Base-by-base conservation (phyloP, 2,329 filamentous ascomycete species). In the Reticulascus tulasneorum region DNA sequence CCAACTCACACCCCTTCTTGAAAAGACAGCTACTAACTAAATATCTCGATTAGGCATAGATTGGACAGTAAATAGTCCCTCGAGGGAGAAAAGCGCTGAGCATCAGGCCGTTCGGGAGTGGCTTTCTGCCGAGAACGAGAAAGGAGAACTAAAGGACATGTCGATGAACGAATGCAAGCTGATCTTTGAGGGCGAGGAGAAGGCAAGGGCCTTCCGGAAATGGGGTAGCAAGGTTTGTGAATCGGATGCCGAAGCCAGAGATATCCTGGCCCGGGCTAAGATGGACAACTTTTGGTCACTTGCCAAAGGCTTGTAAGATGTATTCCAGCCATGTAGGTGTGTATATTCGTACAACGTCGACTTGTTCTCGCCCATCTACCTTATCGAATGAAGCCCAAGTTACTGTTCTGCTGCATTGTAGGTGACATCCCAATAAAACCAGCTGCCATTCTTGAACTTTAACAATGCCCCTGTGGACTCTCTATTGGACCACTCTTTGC, bases 251-350 rank as follows among this genome's bases (percentile, higher is more conserved):
- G 86, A 94, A 55, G 93, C 91, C 6, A 84, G 86, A 56, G 88
- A 95, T 49, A 73, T 82, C 16, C 63, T 98, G 44, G 67, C 79
- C 10, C 77, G 88, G 48, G 79, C 81, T 6, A 96, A 94, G 69
- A 86, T 97, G 75, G 91, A 97, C 51, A 94, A 84, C 52, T 91
- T 98, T 54, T 98, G 93, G 93, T 84, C 84, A 9, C 64, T 93
- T 49, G 91, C 90, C 0, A 94, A 94, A 70, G 86, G 59, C 12
- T 42, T 47, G 32, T 26, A 6, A 59, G 21, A 19, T 9, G 8
- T 15, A 11, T 7, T n/a, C 18, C 7, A 18, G 11, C 27, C n/a
- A n/a, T n/a, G n/a, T n/a, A n/a, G n/a, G n/a, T n/a, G n/a, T n/a
- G n/a, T n/a, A n/a, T n/a, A n/a, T n/a, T n/a, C n/a, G n/a, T n/a